Evolutionary conservation across 2,329 filamentous ascomycete genomes (phyloP).

Genomic region (Ceratocystis eucalypticola): DNA sequence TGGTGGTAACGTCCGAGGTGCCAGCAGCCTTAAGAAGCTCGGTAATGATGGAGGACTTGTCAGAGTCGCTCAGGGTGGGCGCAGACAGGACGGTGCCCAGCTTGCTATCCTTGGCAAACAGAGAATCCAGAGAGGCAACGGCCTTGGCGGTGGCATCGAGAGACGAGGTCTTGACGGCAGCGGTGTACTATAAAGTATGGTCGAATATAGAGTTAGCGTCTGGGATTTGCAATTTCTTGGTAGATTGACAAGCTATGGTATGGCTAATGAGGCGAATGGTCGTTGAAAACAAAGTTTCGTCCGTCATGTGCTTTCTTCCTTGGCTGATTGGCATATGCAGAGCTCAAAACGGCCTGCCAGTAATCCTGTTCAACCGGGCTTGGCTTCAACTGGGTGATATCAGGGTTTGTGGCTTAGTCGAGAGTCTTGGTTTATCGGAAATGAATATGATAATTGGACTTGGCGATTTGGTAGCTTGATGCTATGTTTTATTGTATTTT

Average conservation of each 20-base stretch:
- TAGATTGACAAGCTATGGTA: background rate
- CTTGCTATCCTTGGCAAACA: conserved; percentile 74
- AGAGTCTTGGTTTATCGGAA: conserved; percentile 8
- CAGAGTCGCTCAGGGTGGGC: conserved; percentile 61
- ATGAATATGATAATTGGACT: background rate
- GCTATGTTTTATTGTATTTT: background rate
- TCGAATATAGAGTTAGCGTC: conserved; percentile 9
- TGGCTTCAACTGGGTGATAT: background rate
- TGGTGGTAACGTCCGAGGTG: conserved; percentile 64
- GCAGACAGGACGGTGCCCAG: conserved; percentile 61
- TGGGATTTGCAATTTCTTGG: background rate
- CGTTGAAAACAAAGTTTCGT: background rate
- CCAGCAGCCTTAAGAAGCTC: conserved; percentile 80
- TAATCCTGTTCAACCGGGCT: background rate
- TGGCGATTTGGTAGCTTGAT: background rate
- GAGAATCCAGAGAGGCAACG: conserved; percentile 53
- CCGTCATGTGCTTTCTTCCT: background rate
- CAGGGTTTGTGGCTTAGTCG: conserved; percentile 1
- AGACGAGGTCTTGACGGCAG: conserved; percentile 71
- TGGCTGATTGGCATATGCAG: background rate
- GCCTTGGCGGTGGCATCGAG: conserved; percentile 79
- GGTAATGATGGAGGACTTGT: conserved; percentile 75
- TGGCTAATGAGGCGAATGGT: background rate
- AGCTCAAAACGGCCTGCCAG: background rate
- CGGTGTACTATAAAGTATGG: conserved; percentile 62